phyloP scores from a whole-genome alignment of 148 eudicot genomes.

The Spergularia marina region DNA sequence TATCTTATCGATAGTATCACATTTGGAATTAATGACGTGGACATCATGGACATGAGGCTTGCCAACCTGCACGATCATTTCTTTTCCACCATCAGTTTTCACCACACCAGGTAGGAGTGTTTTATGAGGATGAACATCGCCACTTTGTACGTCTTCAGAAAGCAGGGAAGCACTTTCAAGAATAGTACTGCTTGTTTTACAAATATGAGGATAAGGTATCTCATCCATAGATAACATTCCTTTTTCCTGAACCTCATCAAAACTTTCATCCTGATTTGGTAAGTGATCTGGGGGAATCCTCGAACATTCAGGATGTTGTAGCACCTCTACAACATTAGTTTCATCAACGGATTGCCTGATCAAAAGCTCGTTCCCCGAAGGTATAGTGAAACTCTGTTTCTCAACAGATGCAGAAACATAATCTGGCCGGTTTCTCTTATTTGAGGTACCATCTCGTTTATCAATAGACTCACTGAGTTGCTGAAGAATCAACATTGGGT shows the following conservation, averaged over 20 bases:
- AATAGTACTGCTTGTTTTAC: constrained; percentile 22
- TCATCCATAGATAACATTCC: constrained; percentile 37
- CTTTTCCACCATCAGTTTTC: constrained; percentile 21
- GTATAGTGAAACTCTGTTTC: constrained; percentile 18
- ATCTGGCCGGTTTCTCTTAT: constrained; percentile 17
- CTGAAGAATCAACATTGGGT: constrained; percentile 54
- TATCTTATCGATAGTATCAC: constrained; percentile 22
- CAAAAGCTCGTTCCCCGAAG: constrained; percentile 20
- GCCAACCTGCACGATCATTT: constrained; percentile 19
- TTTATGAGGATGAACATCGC: constrained; percentile 17
- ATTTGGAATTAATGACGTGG: constrained; percentile 52
- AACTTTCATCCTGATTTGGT: constrained; percentile 18
- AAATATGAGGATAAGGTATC: constrained; percentile 20
- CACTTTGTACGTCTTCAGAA: constrained; percentile 23
- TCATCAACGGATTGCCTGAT: constrained; percentile 23
- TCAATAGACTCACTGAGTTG: constrained; percentile 51
- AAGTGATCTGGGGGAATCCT: constrained; percentile 20
- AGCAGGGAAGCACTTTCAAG: constrained; percentile 26
- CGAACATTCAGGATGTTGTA: constrained; percentile 17
- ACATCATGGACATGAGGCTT: constrained; percentile 62
- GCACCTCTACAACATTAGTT: constrained; percentile 24
- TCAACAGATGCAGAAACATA: constrained; percentile 27
- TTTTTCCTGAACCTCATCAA: constrained; percentile 41
- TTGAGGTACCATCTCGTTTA: constrained; percentile 28
- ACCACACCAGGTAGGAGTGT: constrained; percentile 15